Percentiles rank a stretch among this genome's conserved stretches.
These are phyloP conservation scores for Amylocystis lapponica DNA, from an alignment of 768 basidiomycete genomes.

Conservation along the genomic window DNA sequence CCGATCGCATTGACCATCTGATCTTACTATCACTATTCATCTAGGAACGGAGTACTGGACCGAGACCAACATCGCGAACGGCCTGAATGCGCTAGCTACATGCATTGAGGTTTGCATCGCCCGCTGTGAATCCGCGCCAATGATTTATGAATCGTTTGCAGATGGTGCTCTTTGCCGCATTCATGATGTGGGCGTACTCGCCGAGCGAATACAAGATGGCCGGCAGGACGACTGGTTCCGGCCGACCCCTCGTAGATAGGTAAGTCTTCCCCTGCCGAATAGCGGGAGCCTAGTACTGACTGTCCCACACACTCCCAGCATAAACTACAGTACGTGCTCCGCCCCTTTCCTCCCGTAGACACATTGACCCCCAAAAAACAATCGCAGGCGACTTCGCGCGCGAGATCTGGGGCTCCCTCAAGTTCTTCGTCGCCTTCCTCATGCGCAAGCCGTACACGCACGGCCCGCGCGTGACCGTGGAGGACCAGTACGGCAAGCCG, in stretches of 20 bases:
- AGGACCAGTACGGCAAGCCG: constrained; percentile 19
- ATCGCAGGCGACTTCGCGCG: constrained; percentile 58
- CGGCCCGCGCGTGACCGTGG: constrained; percentile 17
- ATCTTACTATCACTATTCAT: not conserved
- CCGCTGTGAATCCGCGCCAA: constrained; percentile 5
- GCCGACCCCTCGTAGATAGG: constrained; percentile 68
- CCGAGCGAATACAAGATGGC: constrained; percentile 55
- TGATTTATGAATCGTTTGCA: constrained; percentile 21
- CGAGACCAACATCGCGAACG: constrained; percentile 75
- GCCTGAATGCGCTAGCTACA: constrained; percentile 74
- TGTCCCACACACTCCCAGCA: constrained; percentile 21
- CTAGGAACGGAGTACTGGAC: constrained; percentile 81
- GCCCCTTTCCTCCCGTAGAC: not conserved
- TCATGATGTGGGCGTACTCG: constrained; percentile 85
- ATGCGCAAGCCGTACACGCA: constrained; percentile 25
- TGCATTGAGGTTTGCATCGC: constrained; percentile 66
- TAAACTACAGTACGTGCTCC: constrained; percentile 38
- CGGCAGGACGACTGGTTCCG: constrained; percentile 48
- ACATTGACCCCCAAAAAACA: constrained; percentile 1
- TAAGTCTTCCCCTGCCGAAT: no score
- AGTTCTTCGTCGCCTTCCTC: constrained; percentile 48
- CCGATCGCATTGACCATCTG: not conserved
- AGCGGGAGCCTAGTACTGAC: no score
- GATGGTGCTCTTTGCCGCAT: constrained; percentile 77
- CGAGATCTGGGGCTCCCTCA: constrained; percentile 61